phyloP scores from a whole-genome alignment of 2,329 filamentous ascomycete genomes.

The Aspergillus sp. region DNA sequence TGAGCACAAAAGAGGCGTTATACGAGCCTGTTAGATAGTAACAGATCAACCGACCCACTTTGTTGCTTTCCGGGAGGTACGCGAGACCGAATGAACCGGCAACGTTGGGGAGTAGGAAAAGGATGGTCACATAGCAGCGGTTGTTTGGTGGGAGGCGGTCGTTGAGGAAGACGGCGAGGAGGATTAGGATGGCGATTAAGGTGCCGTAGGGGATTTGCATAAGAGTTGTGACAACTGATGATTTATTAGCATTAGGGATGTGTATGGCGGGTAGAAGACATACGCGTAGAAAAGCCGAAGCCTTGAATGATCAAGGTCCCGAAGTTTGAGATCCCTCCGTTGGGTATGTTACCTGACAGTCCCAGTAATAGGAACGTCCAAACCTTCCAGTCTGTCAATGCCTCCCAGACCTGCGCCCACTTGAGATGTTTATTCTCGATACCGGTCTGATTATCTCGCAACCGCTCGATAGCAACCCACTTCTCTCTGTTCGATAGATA shows the following conservation, averaged over 20 bases:
- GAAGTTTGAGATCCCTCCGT: conserved; percentile 28
- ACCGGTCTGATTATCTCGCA: conserved; percentile 14
- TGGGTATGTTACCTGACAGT: conserved; percentile 16
- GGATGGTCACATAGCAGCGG: conserved; percentile 11
- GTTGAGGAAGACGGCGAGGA: conserved; percentile 13
- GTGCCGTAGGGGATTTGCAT: conserved; percentile 34
- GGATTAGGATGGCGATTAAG: conserved; percentile 22
- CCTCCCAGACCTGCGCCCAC: conserved; percentile 4
- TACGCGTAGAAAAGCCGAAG: conserved; percentile 37
- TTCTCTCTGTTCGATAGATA: conserved; percentile 32
- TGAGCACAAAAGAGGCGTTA: conserved; percentile 24
- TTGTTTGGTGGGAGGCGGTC: conserved; percentile 17
- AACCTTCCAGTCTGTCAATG: conserved; percentile 2
- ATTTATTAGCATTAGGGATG: too few relatives aligned
- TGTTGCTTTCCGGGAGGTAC: conserved; percentile 8
- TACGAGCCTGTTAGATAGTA: conserved; percentile 23
- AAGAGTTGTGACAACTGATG: conserved; percentile 23
- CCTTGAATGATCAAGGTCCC: conserved; percentile 27
- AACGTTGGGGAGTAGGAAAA: conserved; percentile 18
- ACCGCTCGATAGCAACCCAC: conserved; percentile 15
- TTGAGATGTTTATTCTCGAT: conserved; percentile 6
- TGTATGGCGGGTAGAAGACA: conserved; percentile 12
- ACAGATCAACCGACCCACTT: conserved; percentile 16
- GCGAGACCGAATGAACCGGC: conserved; percentile 15
- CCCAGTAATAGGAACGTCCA: conserved; percentile 6